A percentile compares a stretch with the other conserved stretches of the same genome.
phyloP scores from a whole-genome alignment of 106 monocot genomes.

The Hemerocallis citrina region DNA sequence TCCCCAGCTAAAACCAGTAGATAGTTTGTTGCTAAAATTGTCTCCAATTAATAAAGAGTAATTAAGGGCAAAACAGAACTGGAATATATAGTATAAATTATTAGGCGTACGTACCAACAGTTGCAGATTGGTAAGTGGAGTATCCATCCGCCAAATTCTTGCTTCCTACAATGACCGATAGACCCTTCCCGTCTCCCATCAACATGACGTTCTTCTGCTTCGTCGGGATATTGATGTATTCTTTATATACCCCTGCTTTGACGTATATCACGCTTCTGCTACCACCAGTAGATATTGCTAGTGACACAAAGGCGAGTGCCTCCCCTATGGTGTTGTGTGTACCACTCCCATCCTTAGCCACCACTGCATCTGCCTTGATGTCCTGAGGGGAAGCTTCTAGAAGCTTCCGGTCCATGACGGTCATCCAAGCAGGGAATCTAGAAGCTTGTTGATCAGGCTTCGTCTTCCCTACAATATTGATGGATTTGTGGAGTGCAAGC shows the following conservation, averaged over 20 bases:
- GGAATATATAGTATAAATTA: too few species aligned
- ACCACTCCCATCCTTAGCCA: constrained; percentile 60
- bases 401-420: constrained; percentile 41
- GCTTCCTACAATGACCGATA: constrained; percentile 45
- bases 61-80: too few species aligned
- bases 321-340: constrained; percentile 48
- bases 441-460: not conserved
- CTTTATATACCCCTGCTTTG: constrained; percentile 70
- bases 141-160: constrained; percentile 33
- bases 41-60: too few species aligned
- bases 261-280: constrained; percentile 53
- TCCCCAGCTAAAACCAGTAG: too few species aligned
- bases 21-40: too few species aligned
- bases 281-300: not conserved
- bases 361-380: constrained; percentile 57
- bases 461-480: not conserved
- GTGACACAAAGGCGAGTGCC: constrained; percentile 47
- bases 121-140: constrained; percentile 65
- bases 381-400: constrained; percentile 38
- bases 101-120: constrained; percentile 55
- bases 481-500: constrained; percentile 39
- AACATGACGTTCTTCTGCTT: constrained; percentile 80
- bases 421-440: constrained; percentile 49
- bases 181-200: constrained; percentile 78
- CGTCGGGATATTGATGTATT: constrained; percentile 41